A percentile compares a stretch with the other conserved stretches of the same genome.
phyloP scores from a whole-genome alignment of 1,139 yeast species.

The Lodderomyces jiufengensis region DNA sequence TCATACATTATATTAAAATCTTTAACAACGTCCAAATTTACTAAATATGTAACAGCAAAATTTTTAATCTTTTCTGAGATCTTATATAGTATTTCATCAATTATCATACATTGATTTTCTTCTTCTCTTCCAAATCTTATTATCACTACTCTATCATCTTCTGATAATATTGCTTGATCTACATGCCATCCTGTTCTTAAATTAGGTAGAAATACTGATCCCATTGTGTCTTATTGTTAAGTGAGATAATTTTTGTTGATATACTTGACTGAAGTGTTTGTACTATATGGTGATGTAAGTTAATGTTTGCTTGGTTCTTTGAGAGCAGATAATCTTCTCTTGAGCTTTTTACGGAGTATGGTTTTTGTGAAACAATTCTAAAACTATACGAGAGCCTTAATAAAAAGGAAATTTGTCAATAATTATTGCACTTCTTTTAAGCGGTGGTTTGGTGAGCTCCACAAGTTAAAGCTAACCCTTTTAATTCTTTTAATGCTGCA shows the following conservation, averaged over 20 bases:
- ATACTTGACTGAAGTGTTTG: no score
- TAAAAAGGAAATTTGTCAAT: no score
- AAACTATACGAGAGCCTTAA: no score
- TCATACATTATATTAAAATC: slow-evolving; percentile 94
- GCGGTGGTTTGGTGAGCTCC: no score
- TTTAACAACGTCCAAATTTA: slow-evolving; percentile 85
- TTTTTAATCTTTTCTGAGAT: slow-evolving; percentile 82
- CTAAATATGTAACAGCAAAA: slow-evolving; percentile 83
- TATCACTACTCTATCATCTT: slow-evolving; percentile 83
- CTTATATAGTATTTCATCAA: slow-evolving; percentile 81
- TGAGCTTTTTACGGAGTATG: no score
- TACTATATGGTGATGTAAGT: neutral
- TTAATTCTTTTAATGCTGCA: no score
- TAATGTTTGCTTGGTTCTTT: neutral
- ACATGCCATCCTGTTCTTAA: slow-evolving; percentile 90
- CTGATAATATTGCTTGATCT: slow-evolving; percentile 86
- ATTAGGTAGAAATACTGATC: slow-evolving; percentile 85
- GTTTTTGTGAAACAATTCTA: no score
- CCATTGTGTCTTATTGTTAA: slow-evolving; percentile 44
- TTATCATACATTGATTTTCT: slow-evolving; percentile 77
- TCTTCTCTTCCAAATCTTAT: slow-evolving; percentile 82
- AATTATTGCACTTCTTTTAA: neutral
- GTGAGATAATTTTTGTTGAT: neutral
- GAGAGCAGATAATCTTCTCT: neutral
- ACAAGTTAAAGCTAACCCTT: no score